A percentile compares a stretch with the other conserved stretches of the same genome.
Conservation (phyloP, 169 alveolate species). For the Plasmodium sp. region DNA sequence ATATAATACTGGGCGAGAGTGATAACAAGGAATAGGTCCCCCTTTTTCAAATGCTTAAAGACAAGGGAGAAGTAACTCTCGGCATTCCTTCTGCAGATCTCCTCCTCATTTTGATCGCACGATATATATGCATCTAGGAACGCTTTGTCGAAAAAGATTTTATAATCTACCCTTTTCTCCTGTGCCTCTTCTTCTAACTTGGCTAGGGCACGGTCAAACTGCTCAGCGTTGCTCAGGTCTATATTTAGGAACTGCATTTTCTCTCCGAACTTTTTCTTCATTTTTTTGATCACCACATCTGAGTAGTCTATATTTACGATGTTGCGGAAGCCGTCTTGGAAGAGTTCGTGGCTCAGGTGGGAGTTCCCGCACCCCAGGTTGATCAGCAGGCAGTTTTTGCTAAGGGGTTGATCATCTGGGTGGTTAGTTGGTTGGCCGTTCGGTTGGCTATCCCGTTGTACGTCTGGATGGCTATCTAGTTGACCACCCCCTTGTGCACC, state of each 20-base stretch:
- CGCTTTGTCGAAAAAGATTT: constrained; percentile 84
- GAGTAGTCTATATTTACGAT: constrained; percentile 80
- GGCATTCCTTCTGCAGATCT: constrained; percentile 77
- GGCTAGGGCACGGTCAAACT: constrained; percentile 12
- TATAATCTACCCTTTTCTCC: constrained; percentile 52
- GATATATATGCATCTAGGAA: constrained; percentile 84
- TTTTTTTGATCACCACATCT: constrained; percentile 77
- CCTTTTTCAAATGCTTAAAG: constrained; percentile 72
- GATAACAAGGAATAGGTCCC: constrained; percentile 79
- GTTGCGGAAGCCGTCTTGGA: constrained; percentile 75
- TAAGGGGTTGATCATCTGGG: not conserved
- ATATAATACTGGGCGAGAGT: constrained; percentile 83
- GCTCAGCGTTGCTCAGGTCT: constrained; percentile 73
- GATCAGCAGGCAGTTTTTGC: constrained; percentile 71
- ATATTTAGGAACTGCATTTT: constrained; percentile 74
- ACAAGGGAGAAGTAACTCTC: constrained; percentile 75
- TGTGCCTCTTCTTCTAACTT: constrained; percentile 54
- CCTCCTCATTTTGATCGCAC: constrained; percentile 79
- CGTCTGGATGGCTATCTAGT: not conserved
- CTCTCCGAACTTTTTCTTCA: constrained; percentile 67
- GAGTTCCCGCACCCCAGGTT: constrained; percentile 86
- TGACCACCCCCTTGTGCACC: not conserved
- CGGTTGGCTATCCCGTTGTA: not conserved
- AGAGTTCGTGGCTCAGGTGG: constrained; percentile 74
- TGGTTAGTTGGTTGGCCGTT: not conserved